Percentiles rank a stretch among this genome's conserved stretches.
phyloP scores from a whole-genome alignment of 345 rosid genomes.

The Eucalyptus pauciflora region DNA sequence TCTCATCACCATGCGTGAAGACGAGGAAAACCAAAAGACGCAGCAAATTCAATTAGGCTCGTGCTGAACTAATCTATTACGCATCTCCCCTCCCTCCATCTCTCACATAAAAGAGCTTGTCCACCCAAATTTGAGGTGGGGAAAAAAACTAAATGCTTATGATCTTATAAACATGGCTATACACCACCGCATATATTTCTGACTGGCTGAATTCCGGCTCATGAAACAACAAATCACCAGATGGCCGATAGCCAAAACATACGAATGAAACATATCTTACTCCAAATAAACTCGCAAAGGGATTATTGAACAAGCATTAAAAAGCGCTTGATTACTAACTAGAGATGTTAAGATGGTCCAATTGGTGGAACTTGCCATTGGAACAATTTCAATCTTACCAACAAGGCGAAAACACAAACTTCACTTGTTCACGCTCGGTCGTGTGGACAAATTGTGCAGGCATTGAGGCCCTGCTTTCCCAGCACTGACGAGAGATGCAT shows the following conservation, averaged over 20 bases:
- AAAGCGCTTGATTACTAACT: background rate
- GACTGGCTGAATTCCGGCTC: background rate
- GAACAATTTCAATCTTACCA: background rate
- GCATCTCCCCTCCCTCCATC: background rate
- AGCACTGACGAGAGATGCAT: background rate
- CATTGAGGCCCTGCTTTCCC: background rate
- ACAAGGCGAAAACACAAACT: background rate
- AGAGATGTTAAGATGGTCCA: background rate
- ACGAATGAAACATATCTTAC: background rate
- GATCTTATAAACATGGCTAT: background rate
- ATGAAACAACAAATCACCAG: background rate
- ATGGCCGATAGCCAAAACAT: background rate
- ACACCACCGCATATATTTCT: background rate
- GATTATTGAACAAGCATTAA: background rate
- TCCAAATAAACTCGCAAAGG: background rate
- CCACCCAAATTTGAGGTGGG: background rate
- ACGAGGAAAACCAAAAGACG: background rate
- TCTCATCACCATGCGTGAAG: background rate
- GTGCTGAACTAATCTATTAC: background rate
- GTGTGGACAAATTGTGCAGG: background rate
- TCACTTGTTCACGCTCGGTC: background rate
- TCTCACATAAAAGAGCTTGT: background rate
- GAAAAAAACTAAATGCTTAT: background rate
- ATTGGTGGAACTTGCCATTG: background rate
- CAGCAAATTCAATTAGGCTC: background rate